Evolutionary conservation across 805 yeast genomes (phyloP).

Genomic region (Sugiyamaella chiloensis): DNA sequence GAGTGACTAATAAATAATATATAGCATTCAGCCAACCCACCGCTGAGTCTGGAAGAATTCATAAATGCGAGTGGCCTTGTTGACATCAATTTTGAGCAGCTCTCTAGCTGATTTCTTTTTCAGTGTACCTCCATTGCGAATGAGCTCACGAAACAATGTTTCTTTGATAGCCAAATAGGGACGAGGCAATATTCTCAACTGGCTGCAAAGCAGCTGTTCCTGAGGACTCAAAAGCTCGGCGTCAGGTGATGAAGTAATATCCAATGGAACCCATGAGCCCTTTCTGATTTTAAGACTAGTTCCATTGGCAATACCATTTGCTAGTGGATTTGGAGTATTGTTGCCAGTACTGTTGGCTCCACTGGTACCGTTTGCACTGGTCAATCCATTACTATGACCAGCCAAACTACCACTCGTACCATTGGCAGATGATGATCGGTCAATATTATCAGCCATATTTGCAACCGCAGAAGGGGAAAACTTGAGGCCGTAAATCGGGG

Average conservation of each 20-base stretch:
- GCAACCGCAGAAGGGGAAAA: conserved; percentile 9
- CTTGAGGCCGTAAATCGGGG: conserved; percentile 8
- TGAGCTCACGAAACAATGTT: conserved; percentile 78
- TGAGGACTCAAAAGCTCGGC: conserved; percentile 79
- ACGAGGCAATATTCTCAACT: conserved; percentile 81
- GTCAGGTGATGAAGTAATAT: conserved; percentile 64
- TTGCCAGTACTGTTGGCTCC: too few relatives aligned
- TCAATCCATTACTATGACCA: not conserved
- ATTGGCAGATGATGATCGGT: not conserved
- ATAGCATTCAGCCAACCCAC: conserved; percentile 52
- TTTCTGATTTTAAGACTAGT: not conserved
- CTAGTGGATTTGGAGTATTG: too few relatives aligned
- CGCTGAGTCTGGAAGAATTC: conserved; percentile 92
- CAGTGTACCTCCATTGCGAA: conserved; percentile 78
- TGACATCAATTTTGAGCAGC: conserved; percentile 76
- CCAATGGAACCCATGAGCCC: conserved; percentile 30
- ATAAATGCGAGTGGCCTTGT: conserved; percentile 81
- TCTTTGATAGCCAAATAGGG: conserved; percentile 93
- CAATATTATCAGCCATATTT: not conserved
- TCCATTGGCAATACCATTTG: not conserved
- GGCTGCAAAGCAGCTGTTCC: conserved; percentile 82
- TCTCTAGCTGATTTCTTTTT: conserved; percentile 86
- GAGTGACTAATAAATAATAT: conserved; percentile 8
- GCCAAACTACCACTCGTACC: not conserved
- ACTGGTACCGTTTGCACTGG: not conserved